Conservation (phyloP, 2,329 filamentous ascomycete species). For the Colletotrichum sublineola region DNA sequence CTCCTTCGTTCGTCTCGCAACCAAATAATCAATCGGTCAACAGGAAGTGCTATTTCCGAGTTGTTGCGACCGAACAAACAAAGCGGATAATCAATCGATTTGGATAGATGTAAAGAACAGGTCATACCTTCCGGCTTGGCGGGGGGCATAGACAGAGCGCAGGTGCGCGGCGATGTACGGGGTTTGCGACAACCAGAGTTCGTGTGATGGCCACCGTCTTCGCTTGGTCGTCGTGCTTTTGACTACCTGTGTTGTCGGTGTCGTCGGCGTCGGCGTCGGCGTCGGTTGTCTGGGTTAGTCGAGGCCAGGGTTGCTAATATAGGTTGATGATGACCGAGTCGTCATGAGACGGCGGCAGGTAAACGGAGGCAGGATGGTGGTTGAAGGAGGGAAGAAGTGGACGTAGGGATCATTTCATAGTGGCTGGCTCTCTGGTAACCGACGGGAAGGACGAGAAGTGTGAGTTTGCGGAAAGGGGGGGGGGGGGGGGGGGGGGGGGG, state of each 20-base stretch:
- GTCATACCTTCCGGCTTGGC: slow-evolving; percentile 33
- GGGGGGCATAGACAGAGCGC: slow-evolving; percentile 19
- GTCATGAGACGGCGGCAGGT: slow-evolving; percentile 28
- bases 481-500: no score
- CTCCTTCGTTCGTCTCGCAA: slow-evolving; percentile 21
- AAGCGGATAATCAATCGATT: slow-evolving; percentile 13
- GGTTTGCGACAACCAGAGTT: background rate
- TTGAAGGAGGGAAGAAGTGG: slow-evolving; percentile 30
- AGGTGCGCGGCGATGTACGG: slow-evolving; percentile 3
- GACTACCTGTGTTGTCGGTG: background rate
- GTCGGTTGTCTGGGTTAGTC: slow-evolving; percentile 18
- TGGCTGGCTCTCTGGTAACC: slow-evolving; percentile 12
- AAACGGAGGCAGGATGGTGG: slow-evolving; percentile 12
- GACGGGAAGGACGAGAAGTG: slow-evolving; percentile 24
- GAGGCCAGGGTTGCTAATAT: background rate
- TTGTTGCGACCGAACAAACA: slow-evolving; percentile 12
- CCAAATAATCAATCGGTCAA: background rate
- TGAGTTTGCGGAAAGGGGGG: slow-evolving; percentile 24
- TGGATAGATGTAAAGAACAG: background rate
- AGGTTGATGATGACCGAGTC: slow-evolving; percentile 7
- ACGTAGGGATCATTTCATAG: slow-evolving; percentile 37
- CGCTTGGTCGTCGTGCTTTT: background rate
- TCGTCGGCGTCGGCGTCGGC: background rate
- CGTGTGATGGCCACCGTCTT: background rate
- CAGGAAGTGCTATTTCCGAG: background rate